phyloP scores from a whole-genome alignment of 352 stramenopile genomes.

The Phytophthora foliorum region DNA sequence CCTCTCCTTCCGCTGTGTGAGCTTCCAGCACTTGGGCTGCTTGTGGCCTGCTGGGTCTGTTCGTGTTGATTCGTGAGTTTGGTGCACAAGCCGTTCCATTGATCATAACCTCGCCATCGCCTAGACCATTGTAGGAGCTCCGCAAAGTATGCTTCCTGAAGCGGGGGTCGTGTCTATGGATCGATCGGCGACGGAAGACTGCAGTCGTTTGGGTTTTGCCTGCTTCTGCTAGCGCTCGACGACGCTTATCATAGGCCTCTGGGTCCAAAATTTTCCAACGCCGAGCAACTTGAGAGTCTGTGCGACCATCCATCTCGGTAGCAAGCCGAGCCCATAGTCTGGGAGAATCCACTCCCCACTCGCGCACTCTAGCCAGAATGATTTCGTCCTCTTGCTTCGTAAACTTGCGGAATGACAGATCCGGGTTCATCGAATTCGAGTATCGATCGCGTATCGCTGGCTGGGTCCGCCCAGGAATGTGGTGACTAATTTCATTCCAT shows the following conservation, averaged over 20 bases:
- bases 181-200: slow-evolving; percentile 60
- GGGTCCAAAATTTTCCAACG: slow-evolving; percentile 57
- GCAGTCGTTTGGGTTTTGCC: slow-evolving; percentile 41
- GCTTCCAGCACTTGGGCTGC: slow-evolving; percentile 3
- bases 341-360: slow-evolving; percentile 49
- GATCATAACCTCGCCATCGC: slow-evolving; percentile 9
- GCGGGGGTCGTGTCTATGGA: slow-evolving; percentile 29
- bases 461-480: slow-evolving; percentile 61
- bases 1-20: slow-evolving; percentile 10
- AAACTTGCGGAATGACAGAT: slow-evolving; percentile 70
- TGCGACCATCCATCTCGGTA: slow-evolving; percentile 55
- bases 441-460: slow-evolving; percentile 73
- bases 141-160: slow-evolving; percentile 33
- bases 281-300: slow-evolving; percentile 55
- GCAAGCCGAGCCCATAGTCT: slow-evolving; percentile 58
- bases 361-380: slow-evolving; percentile 43
- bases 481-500: slow-evolving; percentile 77
- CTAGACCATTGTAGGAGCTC: slow-evolving; percentile 53
- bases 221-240: slow-evolving; percentile 34
- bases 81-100: neutral
- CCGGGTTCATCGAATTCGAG: slow-evolving; percentile 73
- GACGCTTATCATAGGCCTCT: slow-evolving; percentile 42
- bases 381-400: slow-evolving; percentile 60
- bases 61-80: neutral
- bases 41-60: neutral